Evolutionary conservation across 495 filamentous ascomycete genomes (phyloP), one percentile per base, ranked within the genome.

Genomic region (Cercophora scortea): DNA sequence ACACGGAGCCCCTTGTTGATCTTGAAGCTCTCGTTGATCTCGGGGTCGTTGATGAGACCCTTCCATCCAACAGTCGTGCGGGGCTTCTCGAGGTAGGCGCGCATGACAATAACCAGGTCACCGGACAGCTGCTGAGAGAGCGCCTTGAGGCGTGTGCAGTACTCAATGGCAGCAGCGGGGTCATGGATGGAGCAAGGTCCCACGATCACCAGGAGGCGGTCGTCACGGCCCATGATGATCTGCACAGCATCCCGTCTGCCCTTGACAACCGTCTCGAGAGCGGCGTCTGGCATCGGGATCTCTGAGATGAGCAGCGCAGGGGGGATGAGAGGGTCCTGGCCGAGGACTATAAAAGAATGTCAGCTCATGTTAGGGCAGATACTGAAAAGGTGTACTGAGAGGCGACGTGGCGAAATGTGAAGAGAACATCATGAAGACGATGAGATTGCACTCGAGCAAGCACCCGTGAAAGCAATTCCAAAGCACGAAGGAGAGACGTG

Each of bases 11-110:
- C 93, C 79, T 98, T 98, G 82, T 98, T 98, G 79, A 98, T 98
- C 77, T 95, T 81, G 86, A 84, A 98, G 68, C 86, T 89, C 71
- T 95, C 84, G 67, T 98, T 89, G 68, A 98, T 95, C 59, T 98
- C 93, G 1, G 93, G 93, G 63, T 98, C 93, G 71, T 98, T 98
- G 77, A 98, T 96, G 59, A 98, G 79, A 32, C 93, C 93, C 72
- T 98, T 98, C 93, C 93, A 98, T 60, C 93, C 93, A 36, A 98
- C 93, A 1, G 93, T 98, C n/a, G 93, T 98, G 40, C 93, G 85
- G 32, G 93, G 93, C 77, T 98, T 98, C 79, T 98, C 93, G 17
- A 98, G 87, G 77, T 98, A 98, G 65, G 93, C 90, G 54, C 93
- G 88, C 93, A 98, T 98, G 65, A 98, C 85, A 64, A 98, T 85